Percentiles rank a stretch among this genome's conserved stretches.
These are phyloP conservation scores for Botrytis galanthina DNA, from an alignment of 2,329 filamentous ascomycete genomes.

Conservation along the genomic window DNA sequence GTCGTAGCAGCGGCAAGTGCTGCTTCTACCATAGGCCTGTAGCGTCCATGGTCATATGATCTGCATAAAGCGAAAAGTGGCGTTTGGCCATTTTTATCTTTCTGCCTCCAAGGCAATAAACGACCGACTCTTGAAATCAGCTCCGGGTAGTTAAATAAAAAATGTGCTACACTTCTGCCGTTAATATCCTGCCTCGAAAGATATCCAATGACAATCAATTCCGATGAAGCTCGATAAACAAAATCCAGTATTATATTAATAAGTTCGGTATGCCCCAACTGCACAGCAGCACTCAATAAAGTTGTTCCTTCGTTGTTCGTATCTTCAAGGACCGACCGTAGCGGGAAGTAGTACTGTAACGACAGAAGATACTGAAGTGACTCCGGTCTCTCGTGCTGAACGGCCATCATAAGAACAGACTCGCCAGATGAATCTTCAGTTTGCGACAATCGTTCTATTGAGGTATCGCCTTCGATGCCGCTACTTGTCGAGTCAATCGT, in stretches of 20 bases:
- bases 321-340: slow-evolving; percentile 72
- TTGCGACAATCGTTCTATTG: slow-evolving; percentile 72
- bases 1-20: slow-evolving; percentile 72
- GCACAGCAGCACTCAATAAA: slow-evolving; percentile 83
- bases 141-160: slow-evolving; percentile 85
- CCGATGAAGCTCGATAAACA: slow-evolving; percentile 56
- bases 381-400: slow-evolving; percentile 68
- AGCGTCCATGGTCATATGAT: slow-evolving; percentile 90
- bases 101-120: slow-evolving; percentile 82
- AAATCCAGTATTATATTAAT: slow-evolving; percentile 74
- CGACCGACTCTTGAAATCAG: slow-evolving; percentile 75
- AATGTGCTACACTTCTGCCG: slow-evolving; percentile 90
- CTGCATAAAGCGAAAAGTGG: slow-evolving; percentile 92
- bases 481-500: slow-evolving; percentile 74
- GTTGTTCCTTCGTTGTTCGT: slow-evolving; percentile 88
- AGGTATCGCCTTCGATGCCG: slow-evolving; percentile 80
- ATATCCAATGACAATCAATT: slow-evolving; percentile 62
- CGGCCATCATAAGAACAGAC: slow-evolving; percentile 83
- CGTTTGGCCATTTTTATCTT: slow-evolving; percentile 96
- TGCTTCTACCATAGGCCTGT: slow-evolving; percentile 81
- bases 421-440: slow-evolving; percentile 72
- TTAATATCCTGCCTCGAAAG: slow-evolving; percentile 74
- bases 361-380: slow-evolving; percentile 78
- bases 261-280: slow-evolving; percentile 72
- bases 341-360: slow-evolving; percentile 71